Base-by-base conservation (phyloP, 306 rosid genomes). In the Medicago ruthenica region DNA sequence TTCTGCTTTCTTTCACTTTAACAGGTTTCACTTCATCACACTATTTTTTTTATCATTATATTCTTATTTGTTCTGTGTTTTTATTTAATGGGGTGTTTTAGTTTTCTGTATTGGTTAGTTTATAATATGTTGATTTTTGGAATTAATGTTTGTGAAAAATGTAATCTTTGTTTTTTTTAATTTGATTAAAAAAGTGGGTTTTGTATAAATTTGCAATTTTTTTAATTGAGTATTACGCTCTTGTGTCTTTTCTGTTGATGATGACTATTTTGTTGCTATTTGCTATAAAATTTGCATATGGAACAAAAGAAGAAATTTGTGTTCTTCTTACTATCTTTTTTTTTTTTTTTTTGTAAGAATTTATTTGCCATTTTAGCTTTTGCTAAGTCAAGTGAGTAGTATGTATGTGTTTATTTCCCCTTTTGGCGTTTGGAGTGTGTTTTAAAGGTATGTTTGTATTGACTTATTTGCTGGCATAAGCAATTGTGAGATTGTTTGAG, bases 11-110 rank as follows among this genome's bases (percentile, higher is more conserved):
- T 47, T 89, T 89, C 85, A 74, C 75, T 84, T 79, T 89, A 16
- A 83, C 97, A 87, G 97, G 97, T 91, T 91, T 79, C 64, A 78
- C n/a, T 12, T 67, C 37, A 74, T 3, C 41, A 45, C 20, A 15
- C 42, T 31, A 2, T 27, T 31, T 1, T 31, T n/a, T 4, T 62
- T n/a, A 0, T 4, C 24, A 11, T 7, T 27, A 13, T 60, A 45
- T 8, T 53, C 67, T 74, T 5, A 72, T 2, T 62, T 67, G n/a
- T 65, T 14, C 34, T 73, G 80, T 71, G 31, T 24, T 24, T 24
- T 24, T 24, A 24, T 24, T 24, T 24, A n/a, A n/a, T n/a, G n/a
- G n/a, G n/a, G 48, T 72, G 57, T 62, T 37, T n/a, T 5, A 9
- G 18, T 76, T 80, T 80, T 72, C 22, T 45, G n/a, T 60, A 21